Base-by-base conservation (phyloP, 2,329 filamentous ascomycete genomes). In the Phialophora verrucosa region DNA sequence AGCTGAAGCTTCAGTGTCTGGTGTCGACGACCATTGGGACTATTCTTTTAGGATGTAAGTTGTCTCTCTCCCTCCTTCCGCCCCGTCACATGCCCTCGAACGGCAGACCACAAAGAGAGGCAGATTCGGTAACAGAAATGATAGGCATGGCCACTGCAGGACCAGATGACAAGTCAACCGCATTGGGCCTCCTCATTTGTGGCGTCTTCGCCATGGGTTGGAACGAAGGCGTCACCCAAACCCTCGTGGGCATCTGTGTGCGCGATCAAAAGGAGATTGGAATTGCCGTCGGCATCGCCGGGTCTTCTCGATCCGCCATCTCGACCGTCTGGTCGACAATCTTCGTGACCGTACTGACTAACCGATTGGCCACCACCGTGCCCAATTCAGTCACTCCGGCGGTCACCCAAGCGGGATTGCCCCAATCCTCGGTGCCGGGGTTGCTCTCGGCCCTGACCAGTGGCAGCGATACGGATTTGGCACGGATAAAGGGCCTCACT, bases 321-420 rank as follows among this genome's bases (percentile, higher is more conserved):
- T 70, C 70, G 10, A 70, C 72, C 2, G 62, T 74, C 53, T 68
- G 27, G 5, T 66, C 67, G 10, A 63, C 71, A 1, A 70, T 74
- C 54, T 74, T 72, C 44, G 53, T 72, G 27, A 60, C 65, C 5
- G 71, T 74, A 23, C 66, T 72, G n/a, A 59, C 57, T 3, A 72
- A 69, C 42, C 38, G 57, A n/a, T 50, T 67, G n/a, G 25, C 11
- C n/a, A 25, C 25, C 6, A 31, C 29, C 10, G 32, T 67, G 3
- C 62, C 65, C 5, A 49, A n/a, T 3, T 10, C 23, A 4, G 56
- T 67, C 17, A 12, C 20, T 12, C 71, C 76, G 0, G 79, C 78
- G 1, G 77, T 76, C 14, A 73, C 73, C 0, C 65, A 66, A 0
- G 78, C 79, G 5, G 80, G 80, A 10, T 75, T 83, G 1, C 78